Conservation (phyloP, 805 yeast species). For the Scheffersomyces lignosus region DNA sequence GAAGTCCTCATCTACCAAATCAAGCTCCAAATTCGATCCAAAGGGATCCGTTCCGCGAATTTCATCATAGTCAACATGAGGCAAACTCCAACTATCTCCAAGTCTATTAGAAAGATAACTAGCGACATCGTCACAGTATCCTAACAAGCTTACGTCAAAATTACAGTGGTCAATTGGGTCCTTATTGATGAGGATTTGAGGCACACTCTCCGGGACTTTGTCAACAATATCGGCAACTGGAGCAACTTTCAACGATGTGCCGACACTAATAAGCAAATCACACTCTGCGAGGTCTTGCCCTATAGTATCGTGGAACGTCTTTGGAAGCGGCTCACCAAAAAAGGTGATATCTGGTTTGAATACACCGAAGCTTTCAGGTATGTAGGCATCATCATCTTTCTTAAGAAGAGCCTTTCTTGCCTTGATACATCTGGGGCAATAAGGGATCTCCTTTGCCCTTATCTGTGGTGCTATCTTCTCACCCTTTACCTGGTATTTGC, state of each 20-base stretch:
- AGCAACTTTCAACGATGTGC: conserved; percentile 88
- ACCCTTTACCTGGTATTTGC: conserved; percentile 68
- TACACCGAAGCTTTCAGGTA: conserved; percentile 65
- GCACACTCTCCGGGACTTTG: conserved; percentile 66
- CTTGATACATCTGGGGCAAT: conserved; percentile 65
- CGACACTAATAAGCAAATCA: conserved; percentile 81
- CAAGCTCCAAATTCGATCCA: conserved; percentile 4
- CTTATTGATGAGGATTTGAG: conserved; percentile 77
- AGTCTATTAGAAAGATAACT: conserved; percentile 46
- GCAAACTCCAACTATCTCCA: conserved; percentile 31
- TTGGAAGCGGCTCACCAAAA: conserved; percentile 83
- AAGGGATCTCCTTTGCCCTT: conserved; percentile 58
- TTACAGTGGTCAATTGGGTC: conserved; percentile 75
- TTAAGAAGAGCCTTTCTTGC: conserved; percentile 15
- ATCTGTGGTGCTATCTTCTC: conserved; percentile 61
- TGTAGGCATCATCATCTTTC: conserved; percentile 23
- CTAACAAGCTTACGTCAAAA: conserved; percentile 75
- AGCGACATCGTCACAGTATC: conserved; percentile 82
- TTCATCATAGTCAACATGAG: conserved; percentile 25
- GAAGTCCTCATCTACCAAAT: conserved; percentile 10
- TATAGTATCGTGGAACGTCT: conserved; percentile 58
- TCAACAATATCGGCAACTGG: conserved; percentile 91
- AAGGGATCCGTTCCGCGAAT: conserved; percentile 12
- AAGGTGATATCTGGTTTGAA: conserved; percentile 92
- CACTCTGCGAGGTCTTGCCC: conserved; percentile 63